These are phyloP conservation scores for Camelina sativa DNA, from an alignment of 345 rosid species.

Conservation along the genomic window DNA sequence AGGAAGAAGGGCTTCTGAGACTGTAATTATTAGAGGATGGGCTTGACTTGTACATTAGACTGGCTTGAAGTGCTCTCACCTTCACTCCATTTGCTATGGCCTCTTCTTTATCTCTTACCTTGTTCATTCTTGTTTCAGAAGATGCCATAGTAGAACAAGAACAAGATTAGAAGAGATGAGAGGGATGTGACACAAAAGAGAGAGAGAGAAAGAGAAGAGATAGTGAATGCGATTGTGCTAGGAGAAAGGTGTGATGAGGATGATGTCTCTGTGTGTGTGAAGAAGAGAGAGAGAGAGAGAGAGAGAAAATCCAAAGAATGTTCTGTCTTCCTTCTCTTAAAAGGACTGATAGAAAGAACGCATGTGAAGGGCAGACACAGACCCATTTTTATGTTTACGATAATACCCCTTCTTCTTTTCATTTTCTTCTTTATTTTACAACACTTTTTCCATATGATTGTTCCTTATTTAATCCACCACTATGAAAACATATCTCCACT, in stretches of 20 bases:
- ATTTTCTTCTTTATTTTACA: neutral
- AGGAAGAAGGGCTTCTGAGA: constrained; percentile 48
- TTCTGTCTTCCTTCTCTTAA: constrained; percentile 53
- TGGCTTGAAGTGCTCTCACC: constrained; percentile 81
- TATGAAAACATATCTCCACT: neutral
- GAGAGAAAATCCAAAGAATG: constrained; percentile 48
- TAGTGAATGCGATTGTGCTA: constrained; percentile 36
- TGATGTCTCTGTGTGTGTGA: constrained; percentile 46
- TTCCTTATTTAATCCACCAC: neutral
- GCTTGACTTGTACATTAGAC: constrained; percentile 68
- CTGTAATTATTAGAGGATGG: constrained; percentile 50
- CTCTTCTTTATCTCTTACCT: constrained; percentile 62
- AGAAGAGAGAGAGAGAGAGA: constrained; percentile 35
- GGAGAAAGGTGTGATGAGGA: constrained; percentile 41
- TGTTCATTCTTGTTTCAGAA: constrained; percentile 44
- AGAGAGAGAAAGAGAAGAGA: constrained; percentile 29
- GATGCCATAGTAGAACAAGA: constrained; percentile 60
- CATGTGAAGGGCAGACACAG: constrained; percentile 49
- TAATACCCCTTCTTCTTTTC: constrained; percentile 43
- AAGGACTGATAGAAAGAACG: constrained; percentile 47
- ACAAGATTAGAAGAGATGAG: constrained; percentile 35
- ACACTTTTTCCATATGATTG: neutral
- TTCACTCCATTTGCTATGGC: constrained; percentile 92
- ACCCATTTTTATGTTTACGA: constrained; percentile 36
- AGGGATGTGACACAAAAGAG: constrained; percentile 25